Evolutionary conservation across 2,329 filamentous ascomycete genomes (phyloP).

Genomic region (Botrytis fragariae): DNA sequence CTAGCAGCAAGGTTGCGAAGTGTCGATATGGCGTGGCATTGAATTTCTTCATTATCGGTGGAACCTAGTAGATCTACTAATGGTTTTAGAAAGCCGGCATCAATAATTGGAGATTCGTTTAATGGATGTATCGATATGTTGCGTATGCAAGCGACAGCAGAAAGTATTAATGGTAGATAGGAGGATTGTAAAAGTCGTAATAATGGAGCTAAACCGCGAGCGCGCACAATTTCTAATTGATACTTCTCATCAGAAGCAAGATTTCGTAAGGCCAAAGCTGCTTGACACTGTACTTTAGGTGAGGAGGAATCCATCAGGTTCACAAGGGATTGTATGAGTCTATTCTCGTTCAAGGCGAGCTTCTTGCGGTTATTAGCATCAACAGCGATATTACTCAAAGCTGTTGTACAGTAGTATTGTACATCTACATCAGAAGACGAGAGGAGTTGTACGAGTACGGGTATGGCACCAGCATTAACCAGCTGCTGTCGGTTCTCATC

Average conservation of each 20-base stretch:
- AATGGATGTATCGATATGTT: constrained; percentile 98
- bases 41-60: constrained; percentile 97
- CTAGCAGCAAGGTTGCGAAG: constrained; percentile 93
- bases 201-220: constrained; percentile 79
- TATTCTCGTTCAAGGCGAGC: constrained; percentile 84
- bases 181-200: constrained; percentile 90
- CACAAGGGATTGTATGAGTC: constrained; percentile 89
- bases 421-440: constrained; percentile 94
- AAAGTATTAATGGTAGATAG: constrained; percentile 92
- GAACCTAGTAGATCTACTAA: constrained; percentile 91
- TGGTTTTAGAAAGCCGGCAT: constrained; percentile 91
- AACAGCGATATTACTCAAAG: constrained; percentile 96
- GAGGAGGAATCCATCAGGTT: constrained; percentile 97
- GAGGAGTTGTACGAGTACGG: constrained; percentile 90
- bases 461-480: constrained; percentile 96
- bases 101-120: constrained; percentile 98
- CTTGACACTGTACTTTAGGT: constrained; percentile 97
- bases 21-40: constrained; percentile 97
- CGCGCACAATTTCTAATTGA: constrained; percentile 93
- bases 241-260: constrained; percentile 98
- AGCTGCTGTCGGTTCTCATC: constrained; percentile 98
- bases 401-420: constrained; percentile 98
- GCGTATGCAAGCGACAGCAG: constrained; percentile 94
- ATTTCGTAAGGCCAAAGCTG: constrained; percentile 88
- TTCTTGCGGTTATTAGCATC: constrained; percentile 88